phyloP scores from a whole-genome alignment of 352 stramenopile genomes.

The Globisporangium rhizosaccharum region DNA sequence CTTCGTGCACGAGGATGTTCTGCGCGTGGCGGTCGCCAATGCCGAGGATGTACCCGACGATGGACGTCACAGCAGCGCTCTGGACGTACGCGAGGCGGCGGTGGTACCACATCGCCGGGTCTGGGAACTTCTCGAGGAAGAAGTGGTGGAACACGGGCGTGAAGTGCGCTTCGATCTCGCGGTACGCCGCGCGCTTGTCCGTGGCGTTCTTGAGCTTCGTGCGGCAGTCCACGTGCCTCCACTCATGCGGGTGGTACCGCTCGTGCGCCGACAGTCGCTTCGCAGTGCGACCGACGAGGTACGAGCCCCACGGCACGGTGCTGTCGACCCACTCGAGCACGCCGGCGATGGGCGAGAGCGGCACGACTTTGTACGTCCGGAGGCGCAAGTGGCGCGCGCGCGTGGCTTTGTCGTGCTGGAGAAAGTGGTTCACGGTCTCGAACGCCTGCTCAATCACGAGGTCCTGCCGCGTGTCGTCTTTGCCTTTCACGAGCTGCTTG shows the following conservation, averaged over 20 bases:
- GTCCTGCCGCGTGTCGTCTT: constrained; percentile 85
- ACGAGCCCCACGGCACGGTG: constrained; percentile 93
- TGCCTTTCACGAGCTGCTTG: constrained; percentile 96
- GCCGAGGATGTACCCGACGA: constrained; percentile 94
- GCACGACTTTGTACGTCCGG: constrained; percentile 96
- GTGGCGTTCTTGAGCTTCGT: constrained; percentile 65
- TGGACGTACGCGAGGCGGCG: constrained; percentile 93
- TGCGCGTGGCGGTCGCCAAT: constrained; percentile 98
- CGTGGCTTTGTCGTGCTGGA: constrained; percentile 61
- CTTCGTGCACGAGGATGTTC: constrained; percentile 98
- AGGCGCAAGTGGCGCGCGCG: constrained; percentile 79
- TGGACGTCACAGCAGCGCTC: constrained; percentile 95
- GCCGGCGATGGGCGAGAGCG: constrained; percentile 87
- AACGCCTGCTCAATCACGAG: constrained; percentile 90
- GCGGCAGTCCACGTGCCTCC: constrained; percentile 82
- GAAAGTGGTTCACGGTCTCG: constrained; percentile 86
- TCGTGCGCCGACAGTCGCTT: constrained; percentile 83
- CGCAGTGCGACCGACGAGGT: constrained; percentile 62
- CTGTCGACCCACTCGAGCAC: constrained; percentile 99
- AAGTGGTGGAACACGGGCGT: constrained; percentile 97
- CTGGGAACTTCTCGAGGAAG: constrained; percentile 96
- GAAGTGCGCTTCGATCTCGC: constrained; percentile 92
- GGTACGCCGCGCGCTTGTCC: constrained; percentile 81
- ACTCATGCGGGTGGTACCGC: constrained; percentile 95
- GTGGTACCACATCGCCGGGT: constrained; percentile 91